These are phyloP conservation scores for Eragrostis tef DNA, from an alignment of 202 grass and related monocot species.

Conservation along the genomic window DNA sequence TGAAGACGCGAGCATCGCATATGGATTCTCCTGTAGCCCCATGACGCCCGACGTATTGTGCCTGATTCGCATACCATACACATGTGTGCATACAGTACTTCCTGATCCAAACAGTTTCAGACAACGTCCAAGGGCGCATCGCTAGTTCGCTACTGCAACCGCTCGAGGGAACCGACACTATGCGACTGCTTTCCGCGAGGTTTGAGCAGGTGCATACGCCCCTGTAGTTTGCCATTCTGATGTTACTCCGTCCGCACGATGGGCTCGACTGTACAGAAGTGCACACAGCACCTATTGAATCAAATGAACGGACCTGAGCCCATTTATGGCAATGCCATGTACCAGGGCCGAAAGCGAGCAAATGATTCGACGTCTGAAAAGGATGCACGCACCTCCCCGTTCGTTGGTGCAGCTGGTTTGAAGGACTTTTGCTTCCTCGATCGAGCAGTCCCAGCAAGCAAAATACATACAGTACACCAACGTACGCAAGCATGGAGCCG, in stretches of 20 bases:
- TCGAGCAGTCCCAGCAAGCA: neutral
- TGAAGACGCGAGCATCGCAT: neutral
- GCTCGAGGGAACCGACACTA: too few relatives aligned
- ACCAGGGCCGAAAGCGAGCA: neutral
- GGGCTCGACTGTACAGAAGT: too few relatives aligned
- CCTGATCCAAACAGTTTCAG: neutral
- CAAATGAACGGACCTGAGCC: neutral
- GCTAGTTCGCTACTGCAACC: too few relatives aligned
- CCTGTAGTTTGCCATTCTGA: neutral
- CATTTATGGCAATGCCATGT: constrained; percentile 51
- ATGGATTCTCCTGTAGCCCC: neutral
- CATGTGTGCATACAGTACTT: neutral
- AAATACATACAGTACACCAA: too few relatives aligned
- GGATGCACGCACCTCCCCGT: neutral
- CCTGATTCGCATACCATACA: neutral
- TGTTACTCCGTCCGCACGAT: neutral
- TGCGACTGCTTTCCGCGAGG: too few relatives aligned
- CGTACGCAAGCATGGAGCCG: too few relatives aligned
- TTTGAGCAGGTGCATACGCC: constrained; percentile 5
- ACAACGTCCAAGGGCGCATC: neutral
- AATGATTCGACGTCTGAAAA: constrained; percentile 46
- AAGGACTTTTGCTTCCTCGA: neutral
- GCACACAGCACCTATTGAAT: neutral
- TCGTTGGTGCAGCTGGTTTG: constrained; percentile 8
- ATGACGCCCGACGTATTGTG: neutral